Evolutionary conservation across 2,329 filamentous ascomycete species (phyloP), one percentile per base, ranked within the genome.

Genomic region (Aspergillus aculeatus): DNA sequence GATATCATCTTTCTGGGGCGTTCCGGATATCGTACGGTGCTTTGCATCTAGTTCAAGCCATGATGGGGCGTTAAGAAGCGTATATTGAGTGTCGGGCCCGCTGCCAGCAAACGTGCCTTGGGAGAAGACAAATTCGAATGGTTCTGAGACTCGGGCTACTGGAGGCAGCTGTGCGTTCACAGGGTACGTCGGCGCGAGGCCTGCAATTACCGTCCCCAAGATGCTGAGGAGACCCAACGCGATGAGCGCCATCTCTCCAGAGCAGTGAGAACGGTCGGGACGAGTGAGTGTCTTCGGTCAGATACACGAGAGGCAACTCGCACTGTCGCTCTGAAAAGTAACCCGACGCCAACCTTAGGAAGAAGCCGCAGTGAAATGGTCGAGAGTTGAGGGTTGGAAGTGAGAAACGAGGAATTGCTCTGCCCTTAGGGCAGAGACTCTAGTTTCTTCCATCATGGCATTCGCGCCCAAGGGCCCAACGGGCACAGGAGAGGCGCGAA

Each of bases 91-190:
- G 47, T 79, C 70, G 11, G 72, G 70, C 35, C 77, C 77, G 47
- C 78, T 74, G 16, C 89, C 89, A 14, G 81, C 80, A 75, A 96
- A 96, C 0, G 92, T 96, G 44, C 87, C 86, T 26, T 66, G 66
- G 12, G 77, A 73, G 55, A 80, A 80, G 48, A 67, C 64, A 62
- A 80, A 80, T 50, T 66, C 63, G 62, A 76, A 81, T 2, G 82
- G 80, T 67, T 88, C 71, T 47, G 83, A 84, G 60, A 90, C 80
- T 64, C 89, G 84, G 21, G 91, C 92, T 56, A 93, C 88, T 3
- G 89, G 88, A 32, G 92, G 92, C 1, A 96, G 83, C 74, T 96
- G 92, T 2, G 90, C 87, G 75, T 95, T 96, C 74, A 96, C 82
- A 0, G 92, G 92, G 67, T 93, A 94, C 50, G 80, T 80, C 52